Evolutionary conservation across 352 stramenopile genomes (phyloP).

Genomic region (Pelagophyceae sp.): DNA sequence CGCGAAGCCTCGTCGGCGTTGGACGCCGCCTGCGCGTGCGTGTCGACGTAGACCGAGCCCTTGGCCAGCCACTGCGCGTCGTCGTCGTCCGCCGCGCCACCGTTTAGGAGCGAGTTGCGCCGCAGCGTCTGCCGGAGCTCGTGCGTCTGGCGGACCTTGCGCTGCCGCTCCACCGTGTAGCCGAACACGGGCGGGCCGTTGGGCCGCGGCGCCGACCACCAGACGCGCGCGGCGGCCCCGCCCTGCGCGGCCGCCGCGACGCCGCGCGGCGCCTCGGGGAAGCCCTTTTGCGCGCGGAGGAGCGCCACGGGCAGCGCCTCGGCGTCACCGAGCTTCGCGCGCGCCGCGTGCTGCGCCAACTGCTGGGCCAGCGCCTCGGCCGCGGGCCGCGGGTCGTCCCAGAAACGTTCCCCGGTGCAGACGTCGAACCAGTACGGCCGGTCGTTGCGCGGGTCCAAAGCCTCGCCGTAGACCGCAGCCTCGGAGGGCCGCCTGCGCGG

Average conservation of each 20-base stretch:
- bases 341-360: not conserved
- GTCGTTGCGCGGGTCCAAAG: not conserved
- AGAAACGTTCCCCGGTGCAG: constrained; percentile 4
- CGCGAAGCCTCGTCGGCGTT: not conserved
- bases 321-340: not conserved
- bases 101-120: not conserved
- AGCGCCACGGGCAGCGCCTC: not conserved
- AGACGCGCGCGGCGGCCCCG: constrained; percentile 6
- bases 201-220: constrained; percentile 19
- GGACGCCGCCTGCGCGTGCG: not conserved
- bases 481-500: not conserved
- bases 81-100: not conserved
- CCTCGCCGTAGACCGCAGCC: not conserved
- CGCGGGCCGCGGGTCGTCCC: constrained; percentile 20
- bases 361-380: not conserved
- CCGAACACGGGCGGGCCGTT: constrained; percentile 19
- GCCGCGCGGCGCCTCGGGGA: constrained; percentile 16
- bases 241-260: constrained; percentile 7
- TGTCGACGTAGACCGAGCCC: constrained; percentile 16
- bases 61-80: constrained; percentile 23
- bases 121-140: not conserved
- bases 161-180: constrained; percentile 18
- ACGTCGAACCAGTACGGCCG: constrained; percentile 12
- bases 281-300: constrained; percentile 5
- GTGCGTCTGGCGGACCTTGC: not conserved